Percentiles rank a stretch among this genome's conserved stretches.
Evolutionary conservation across 139 green algal genomes (phyloP).

Genomic region (Chlorella sp.): DNA sequence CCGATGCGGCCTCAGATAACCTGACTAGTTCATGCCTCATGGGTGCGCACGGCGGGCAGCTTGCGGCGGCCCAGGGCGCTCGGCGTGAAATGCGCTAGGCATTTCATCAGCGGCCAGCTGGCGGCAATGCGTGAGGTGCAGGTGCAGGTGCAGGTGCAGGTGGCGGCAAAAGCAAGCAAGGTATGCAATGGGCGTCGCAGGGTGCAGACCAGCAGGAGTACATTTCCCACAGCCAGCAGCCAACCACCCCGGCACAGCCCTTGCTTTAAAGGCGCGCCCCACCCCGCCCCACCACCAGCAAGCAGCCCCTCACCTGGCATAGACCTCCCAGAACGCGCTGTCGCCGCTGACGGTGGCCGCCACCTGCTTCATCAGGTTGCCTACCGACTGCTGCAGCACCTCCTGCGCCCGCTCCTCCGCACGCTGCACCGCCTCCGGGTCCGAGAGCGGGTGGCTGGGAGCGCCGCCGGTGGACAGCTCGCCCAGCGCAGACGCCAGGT

Average conservation of each 20-base stretch:
- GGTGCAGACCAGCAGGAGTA: not conserved
- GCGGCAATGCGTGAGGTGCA: not conserved
- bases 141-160: not conserved
- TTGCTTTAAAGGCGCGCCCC: too few species aligned
- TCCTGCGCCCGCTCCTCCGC: constrained; percentile 1
- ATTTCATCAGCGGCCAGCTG: not conserved
- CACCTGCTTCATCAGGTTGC: constrained; percentile 32
- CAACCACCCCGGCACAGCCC: too few species aligned
- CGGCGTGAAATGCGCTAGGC: constrained; percentile 7
- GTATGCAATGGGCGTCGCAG: not conserved
- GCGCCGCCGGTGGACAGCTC: not conserved
- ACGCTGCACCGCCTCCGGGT: not conserved
- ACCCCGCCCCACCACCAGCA: not conserved
- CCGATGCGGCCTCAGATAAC: not conserved
- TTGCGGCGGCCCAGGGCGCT: not conserved
- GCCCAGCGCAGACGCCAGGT: constrained; percentile 28
- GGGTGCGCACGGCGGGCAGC: not conserved
- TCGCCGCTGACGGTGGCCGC: constrained; percentile 31
- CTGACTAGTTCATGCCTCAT: constrained; percentile 31
- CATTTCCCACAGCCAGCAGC: not conserved
- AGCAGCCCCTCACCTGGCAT: constrained; percentile 25
- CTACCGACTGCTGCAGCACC: constrained; percentile 26
- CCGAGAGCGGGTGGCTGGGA: too few species aligned
- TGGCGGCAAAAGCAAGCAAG: too few species aligned
- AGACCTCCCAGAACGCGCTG: constrained; percentile 46